Evolutionary conservation across 176 grass and related monocot species (phyloP), one percentile per base, ranked within the genome.

Genomic region (Triticum timopheevii): DNA sequence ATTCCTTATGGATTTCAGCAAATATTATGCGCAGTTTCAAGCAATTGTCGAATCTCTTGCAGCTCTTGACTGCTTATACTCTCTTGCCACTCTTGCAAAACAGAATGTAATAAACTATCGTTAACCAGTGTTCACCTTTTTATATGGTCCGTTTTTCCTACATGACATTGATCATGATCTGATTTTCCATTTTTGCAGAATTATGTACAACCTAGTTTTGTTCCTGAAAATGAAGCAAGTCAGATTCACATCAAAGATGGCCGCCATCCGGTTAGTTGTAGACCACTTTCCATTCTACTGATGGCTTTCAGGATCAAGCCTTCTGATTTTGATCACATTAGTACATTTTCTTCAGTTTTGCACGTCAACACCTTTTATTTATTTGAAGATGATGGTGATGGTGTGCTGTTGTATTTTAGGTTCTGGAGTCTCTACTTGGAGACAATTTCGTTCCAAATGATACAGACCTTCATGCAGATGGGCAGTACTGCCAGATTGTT

Each of bases 381-480:
- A 4, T 63, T 66, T 76, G 61, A 44, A 2, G 22, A 65, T 75
- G 47, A n/a, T 85, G 42, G 45, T 92, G 40, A 71, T 80, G 28
- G 28, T 83, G 71, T 92, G 17, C 73, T 85, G 65, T 88, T 88
- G 54, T 19, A 40, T 22, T 88, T 82, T 80, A 98, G 96, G 91
- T 98, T 91, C 68, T 98, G 69, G 90, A 92, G 62, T 90, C 86
- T 82, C 54, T 94, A 19, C 82, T 98, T 40, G 91, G 93, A 76
- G 88, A 88, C 78, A 92, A 89, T 85, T 95, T 95, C 90, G 96
- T 98, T 85, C 96, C 91, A 82, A 98, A 98, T 95, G 96, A 98
- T 65, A 98, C 96, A 7, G 77, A 95, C 61, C 86, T 95, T 81
- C 83, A 89, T 70, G 89, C 62, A 52, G 88, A 94, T 86, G 58